Conservation (phyloP, 768 basidiomycete species). For the Cyclocybe aegerita region DNA sequence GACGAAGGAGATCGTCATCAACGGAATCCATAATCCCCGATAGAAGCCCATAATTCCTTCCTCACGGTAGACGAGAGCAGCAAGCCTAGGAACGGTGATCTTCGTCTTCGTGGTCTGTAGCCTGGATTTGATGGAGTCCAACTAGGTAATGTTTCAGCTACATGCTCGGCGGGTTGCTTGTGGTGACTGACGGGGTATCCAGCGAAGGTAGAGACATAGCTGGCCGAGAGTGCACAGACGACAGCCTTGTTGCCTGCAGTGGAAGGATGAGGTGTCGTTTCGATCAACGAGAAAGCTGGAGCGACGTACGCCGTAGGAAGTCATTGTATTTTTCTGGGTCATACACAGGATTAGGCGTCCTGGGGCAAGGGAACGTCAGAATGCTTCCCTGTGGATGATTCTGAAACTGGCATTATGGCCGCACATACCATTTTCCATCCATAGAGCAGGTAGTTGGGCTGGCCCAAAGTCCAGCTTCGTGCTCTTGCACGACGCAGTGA, state of each 20-base stretch:
- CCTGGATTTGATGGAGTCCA: slow-evolving; percentile 94
- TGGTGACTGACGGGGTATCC: slow-evolving; percentile 71
- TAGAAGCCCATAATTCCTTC: slow-evolving; percentile 91
- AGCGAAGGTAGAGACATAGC: slow-evolving; percentile 88
- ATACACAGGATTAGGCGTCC: slow-evolving; percentile 63
- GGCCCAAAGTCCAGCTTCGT: slow-evolving; percentile 73
- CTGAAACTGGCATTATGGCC: slow-evolving; percentile 3
- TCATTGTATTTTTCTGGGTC: slow-evolving; percentile 63
- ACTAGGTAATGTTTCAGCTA: slow-evolving; percentile 33
- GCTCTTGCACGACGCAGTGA: slow-evolving; percentile 53
- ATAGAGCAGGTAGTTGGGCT: slow-evolving; percentile 68
- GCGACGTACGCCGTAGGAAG: slow-evolving; percentile 59
- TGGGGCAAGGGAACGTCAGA: slow-evolving; percentile 20
- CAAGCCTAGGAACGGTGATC: slow-evolving; percentile 71
- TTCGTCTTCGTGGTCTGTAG: slow-evolving; percentile 81
- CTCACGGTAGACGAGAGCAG: slow-evolving; percentile 73
- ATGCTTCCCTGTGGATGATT: neutral
- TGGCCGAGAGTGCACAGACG: slow-evolving; percentile 87
- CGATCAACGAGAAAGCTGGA: slow-evolving; percentile 1
- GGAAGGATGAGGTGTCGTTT: slow-evolving; percentile 12
- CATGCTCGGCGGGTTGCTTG: slow-evolving; percentile 19
- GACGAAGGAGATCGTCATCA: slow-evolving; percentile 95
- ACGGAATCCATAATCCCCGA: slow-evolving; percentile 87
- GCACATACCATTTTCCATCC: slow-evolving; percentile 68
- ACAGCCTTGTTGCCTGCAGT: slow-evolving; percentile 78